Percentiles rank a stretch among this genome's conserved stretches.
These are phyloP conservation scores for Phytophthora litchii DNA, from an alignment of 352 stramenopile genomes.

Conservation along the genomic window DNA sequence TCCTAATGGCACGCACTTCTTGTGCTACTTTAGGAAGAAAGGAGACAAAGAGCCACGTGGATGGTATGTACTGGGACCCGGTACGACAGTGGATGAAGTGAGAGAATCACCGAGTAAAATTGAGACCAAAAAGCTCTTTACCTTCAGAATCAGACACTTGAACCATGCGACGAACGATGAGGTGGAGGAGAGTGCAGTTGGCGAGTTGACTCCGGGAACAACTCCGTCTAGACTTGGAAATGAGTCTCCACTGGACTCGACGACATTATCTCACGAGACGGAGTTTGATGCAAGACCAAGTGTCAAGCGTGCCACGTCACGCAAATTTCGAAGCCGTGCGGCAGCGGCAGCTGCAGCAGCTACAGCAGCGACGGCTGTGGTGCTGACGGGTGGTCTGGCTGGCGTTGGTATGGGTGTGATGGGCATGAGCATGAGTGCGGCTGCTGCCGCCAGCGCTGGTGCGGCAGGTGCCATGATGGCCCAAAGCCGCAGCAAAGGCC, in stretches of 20 bases:
- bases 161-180: slow-evolving; percentile 58
- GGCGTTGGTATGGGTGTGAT: slow-evolving; percentile 81
- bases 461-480: slow-evolving; percentile 74
- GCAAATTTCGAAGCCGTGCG: slow-evolving; percentile 68
- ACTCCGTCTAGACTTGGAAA: slow-evolving; percentile 30
- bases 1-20: slow-evolving; percentile 74
- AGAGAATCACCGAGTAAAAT: slow-evolving; percentile 87
- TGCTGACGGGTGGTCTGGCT: slow-evolving; percentile 78
- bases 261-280: slow-evolving; percentile 29
- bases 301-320: slow-evolving; percentile 54
- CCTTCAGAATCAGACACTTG: slow-evolving; percentile 77
- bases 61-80: slow-evolving; percentile 81
- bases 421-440: slow-evolving; percentile 83
- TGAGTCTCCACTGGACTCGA: slow-evolving; percentile 38
- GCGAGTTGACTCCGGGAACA: slow-evolving; percentile 27
- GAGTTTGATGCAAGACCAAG: slow-evolving; percentile 50
- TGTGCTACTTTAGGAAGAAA: slow-evolving; percentile 88
- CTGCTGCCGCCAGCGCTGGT: slow-evolving; percentile 73
- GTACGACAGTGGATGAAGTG: slow-evolving; percentile 85
- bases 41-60: slow-evolving; percentile 82
- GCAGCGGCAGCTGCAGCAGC: slow-evolving; percentile 71
- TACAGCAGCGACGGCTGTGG: slow-evolving; percentile 76
- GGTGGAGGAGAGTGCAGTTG: slow-evolving; percentile 40
- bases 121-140: slow-evolving; percentile 88
- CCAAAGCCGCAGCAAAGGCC: slow-evolving; percentile 71